These are phyloP conservation scores for Hygrophorus pudorinus DNA, from an alignment of 768 basidiomycete genomes.

Conservation along the genomic window DNA sequence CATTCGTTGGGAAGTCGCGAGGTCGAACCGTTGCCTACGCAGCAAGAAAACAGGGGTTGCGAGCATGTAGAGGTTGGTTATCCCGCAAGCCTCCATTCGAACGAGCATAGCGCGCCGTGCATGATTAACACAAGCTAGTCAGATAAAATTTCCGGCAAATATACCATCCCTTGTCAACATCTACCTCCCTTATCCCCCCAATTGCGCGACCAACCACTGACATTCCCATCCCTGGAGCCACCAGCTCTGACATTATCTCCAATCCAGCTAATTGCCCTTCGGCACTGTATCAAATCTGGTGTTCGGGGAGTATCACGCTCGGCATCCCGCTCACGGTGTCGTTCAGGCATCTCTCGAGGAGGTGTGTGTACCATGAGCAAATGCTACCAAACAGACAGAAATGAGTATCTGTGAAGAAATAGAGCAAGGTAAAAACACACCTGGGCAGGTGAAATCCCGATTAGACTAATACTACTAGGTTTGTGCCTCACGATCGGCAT, in stretches of 20 bases:
- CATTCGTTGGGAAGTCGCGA: too few relatives aligned
- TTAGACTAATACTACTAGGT: slow-evolving; percentile 48
- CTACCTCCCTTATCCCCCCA: too few relatives aligned
- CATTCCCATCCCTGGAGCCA: slow-evolving; percentile 8
- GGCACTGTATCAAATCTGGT: slow-evolving; percentile 22
- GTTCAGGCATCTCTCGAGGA: slow-evolving; percentile 34
- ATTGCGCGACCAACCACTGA: background rate
- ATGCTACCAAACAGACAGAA: slow-evolving; percentile 28
- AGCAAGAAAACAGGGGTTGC: too few relatives aligned
- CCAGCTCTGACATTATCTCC: slow-evolving; percentile 22
- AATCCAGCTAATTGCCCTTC: slow-evolving; percentile 33
- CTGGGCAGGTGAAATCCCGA: slow-evolving; percentile 70
- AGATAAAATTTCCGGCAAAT: too few relatives aligned
- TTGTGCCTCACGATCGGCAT: slow-evolving; percentile 39
- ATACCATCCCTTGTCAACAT: too few relatives aligned
- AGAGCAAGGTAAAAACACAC: slow-evolving; percentile 22
- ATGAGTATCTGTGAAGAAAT: background rate
- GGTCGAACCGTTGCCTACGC: too few relatives aligned
- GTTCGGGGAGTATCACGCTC: slow-evolving; percentile 23
- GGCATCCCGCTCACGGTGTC: slow-evolving; percentile 16
- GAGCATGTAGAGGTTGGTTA: background rate
- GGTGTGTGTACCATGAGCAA: slow-evolving; percentile 60
- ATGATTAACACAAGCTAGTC: too few relatives aligned
- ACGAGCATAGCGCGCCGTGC: too few relatives aligned
- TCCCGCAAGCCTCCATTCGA: too few relatives aligned